Percentiles rank a stretch among this genome's conserved stretches.
These are phyloP conservation scores for Populus trichocarpa DNA, from an alignment of 441 rosid genomes.

Conservation along the genomic window DNA sequence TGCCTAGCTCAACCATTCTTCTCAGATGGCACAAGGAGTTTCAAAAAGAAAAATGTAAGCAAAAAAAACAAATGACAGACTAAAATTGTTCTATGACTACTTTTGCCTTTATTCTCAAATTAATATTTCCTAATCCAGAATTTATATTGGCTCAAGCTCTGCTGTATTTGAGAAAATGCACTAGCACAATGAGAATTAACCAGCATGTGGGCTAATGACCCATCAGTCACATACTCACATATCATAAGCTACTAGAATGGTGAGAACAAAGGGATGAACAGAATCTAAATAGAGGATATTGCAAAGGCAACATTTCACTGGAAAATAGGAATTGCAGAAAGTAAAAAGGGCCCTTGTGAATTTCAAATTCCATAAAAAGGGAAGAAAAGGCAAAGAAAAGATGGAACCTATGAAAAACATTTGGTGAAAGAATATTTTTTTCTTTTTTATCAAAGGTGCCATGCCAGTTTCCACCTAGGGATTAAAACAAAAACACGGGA, in stretches of 20 bases:
- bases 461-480: neutral
- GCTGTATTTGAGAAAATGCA: neutral
- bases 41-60: neutral
- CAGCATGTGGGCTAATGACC: slow-evolving; percentile 10
- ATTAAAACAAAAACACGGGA: neutral
- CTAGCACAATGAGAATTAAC: neutral
- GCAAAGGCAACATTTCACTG: slow-evolving; percentile 2
- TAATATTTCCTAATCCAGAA: neutral
- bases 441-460: slow-evolving; percentile 2
- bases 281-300: neutral
- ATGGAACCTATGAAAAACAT: neutral
- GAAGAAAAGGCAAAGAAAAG: neutral
- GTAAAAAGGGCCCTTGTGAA: neutral
- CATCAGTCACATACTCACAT: neutral
- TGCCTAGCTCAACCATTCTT: neutral
- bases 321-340: neutral
- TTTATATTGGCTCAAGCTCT: neutral
- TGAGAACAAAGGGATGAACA: neutral
- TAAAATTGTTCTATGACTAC: no score
- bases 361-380: slow-evolving; percentile 5
- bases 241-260: neutral
- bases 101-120: no score
- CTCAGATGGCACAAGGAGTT: neutral
- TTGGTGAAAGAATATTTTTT: neutral
- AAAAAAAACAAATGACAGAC: neutral